Evolutionary conservation across 441 rosid genomes (phyloP).

Genomic region (Biscutella auriculata): DNA sequence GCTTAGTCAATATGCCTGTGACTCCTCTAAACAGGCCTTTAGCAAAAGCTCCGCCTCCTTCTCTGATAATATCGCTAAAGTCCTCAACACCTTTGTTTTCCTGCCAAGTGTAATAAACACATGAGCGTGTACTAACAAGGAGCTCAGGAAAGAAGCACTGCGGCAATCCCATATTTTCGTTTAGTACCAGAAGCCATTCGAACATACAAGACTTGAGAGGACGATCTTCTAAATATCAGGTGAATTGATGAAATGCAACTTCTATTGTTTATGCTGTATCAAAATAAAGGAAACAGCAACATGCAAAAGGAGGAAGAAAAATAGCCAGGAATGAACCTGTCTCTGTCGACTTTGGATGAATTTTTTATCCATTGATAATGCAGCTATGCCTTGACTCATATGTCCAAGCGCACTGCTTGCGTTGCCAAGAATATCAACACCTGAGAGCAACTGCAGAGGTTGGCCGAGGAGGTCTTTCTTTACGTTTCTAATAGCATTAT

Average conservation of each 20-base stretch:
- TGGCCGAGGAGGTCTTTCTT: constrained; percentile 94
- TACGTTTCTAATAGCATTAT: constrained; percentile 63
- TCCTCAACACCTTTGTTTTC: constrained; percentile 96
- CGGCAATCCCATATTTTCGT: not conserved
- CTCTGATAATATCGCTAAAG: constrained; percentile 90
- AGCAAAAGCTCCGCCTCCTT: constrained; percentile 98
- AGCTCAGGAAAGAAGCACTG: not conserved
- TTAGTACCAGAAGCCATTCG: constrained; percentile 8
- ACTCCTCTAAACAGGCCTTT: constrained; percentile 98
- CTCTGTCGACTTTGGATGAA: constrained; percentile 90
- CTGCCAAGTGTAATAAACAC: constrained; percentile 31
- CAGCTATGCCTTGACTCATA: constrained; percentile 99
- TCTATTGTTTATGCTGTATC: not conserved
- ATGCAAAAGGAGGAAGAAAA: not conserved
- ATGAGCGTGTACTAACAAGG: constrained; percentile 9
- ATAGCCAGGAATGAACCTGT: constrained; percentile 49
- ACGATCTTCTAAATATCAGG: not conserved
- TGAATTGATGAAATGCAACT: not conserved
- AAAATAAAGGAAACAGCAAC: constrained; percentile 8
- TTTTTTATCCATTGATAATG: constrained; percentile 94
- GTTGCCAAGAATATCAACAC: constrained; percentile 95
- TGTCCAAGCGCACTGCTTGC: constrained; percentile 99
- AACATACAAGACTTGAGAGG: not conserved
- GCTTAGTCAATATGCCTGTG: constrained; percentile 92
- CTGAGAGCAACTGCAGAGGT: constrained; percentile 93